Evolutionary conservation across 177 flowering plant genomes (phyloP), one percentile per base, ranked within the genome.

Genomic region (Telopea speciosissima): DNA sequence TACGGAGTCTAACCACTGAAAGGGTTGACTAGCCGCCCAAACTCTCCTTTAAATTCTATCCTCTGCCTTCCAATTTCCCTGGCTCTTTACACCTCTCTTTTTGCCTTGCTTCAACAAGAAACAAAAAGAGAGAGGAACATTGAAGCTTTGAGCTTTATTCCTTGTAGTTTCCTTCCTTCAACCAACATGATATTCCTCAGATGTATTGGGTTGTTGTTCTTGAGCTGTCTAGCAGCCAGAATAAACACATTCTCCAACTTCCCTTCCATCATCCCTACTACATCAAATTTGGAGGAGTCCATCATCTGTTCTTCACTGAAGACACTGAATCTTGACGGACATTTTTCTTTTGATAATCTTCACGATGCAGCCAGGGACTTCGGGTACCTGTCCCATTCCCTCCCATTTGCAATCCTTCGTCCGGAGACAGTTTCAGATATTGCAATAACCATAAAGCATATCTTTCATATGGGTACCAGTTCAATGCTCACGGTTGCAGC

Each of bases 401-500:
- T 78, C 33, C 98, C 98, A 5, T 74, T 65, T 11, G 93, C 94
- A 49, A 79, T 91, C 68, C 81, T 93, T 11, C 76, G 78, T 68
- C 98, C 96, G 40, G 83, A 81, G 71, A 79, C 94, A 16, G 90
- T 85, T 31, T 75, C 84, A 0, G 92, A 90, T 60, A 86, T 93
- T 62, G 84, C 97, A 16, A 70, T 80, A 3, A 84, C 79, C 6
- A 62, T 90, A 72, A 85, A 81, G 74, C 79, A 81, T 71, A 65
- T 92, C 5, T 86, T 75, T 65, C 62, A 82, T 26, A 72, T 84
- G 85, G 93, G 93, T 68, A 63, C 81, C 3, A 26, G 73, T 31
- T 81, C 95, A 33, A 78, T 76, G 19, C 84, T 94, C 24, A 92
- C 87, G 0, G 80, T 94, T 49, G 92, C 98, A 9, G 97, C 98